Conservation (phyloP, 345 rosid genomes). For the Dipteronia dyeriana region DNA sequence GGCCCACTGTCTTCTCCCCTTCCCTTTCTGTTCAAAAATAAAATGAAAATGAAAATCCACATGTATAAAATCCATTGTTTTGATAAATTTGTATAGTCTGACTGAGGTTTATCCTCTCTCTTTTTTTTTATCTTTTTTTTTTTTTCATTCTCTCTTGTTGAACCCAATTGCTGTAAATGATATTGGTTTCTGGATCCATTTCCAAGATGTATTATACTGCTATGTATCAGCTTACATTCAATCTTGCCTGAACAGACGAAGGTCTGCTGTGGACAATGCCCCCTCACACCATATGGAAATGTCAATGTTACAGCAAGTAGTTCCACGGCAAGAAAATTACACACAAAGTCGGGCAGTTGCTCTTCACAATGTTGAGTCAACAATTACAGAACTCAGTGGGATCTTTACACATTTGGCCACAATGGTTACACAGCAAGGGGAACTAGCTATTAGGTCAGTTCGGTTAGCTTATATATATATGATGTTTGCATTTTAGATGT, state of each 20-base stretch:
- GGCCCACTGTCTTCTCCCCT: background rate
- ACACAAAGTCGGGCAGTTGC: conserved; percentile 71
- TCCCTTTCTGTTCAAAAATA: background rate
- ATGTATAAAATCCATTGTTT: background rate
- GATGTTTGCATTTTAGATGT: background rate
- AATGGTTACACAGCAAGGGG: conserved; percentile 91
- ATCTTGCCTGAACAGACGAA: conserved; percentile 57
- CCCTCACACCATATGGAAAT: conserved; percentile 81
- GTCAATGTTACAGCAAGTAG: conserved; percentile 88
- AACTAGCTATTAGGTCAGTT: conserved; percentile 77
- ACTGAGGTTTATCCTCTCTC: background rate
- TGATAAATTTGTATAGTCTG: background rate
- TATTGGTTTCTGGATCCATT: background rate
- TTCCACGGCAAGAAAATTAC: conserved; percentile 72
- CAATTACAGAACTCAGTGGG: conserved; percentile 86
- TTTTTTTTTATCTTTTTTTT: too few relatives aligned
- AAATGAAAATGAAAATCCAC: background rate
- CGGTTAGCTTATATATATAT: conserved; percentile 9
- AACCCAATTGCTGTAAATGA: background rate
- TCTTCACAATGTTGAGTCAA: conserved; percentile 85
- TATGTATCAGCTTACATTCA: conserved; percentile 11
- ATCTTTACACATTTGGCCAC: conserved; percentile 89
- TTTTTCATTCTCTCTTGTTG: background rate
- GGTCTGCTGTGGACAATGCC: conserved; percentile 65
- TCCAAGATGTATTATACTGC: conserved; percentile 18